phyloP scores from a whole-genome alignment of 305 asterid species.

The Solanum hybrid region DNA sequence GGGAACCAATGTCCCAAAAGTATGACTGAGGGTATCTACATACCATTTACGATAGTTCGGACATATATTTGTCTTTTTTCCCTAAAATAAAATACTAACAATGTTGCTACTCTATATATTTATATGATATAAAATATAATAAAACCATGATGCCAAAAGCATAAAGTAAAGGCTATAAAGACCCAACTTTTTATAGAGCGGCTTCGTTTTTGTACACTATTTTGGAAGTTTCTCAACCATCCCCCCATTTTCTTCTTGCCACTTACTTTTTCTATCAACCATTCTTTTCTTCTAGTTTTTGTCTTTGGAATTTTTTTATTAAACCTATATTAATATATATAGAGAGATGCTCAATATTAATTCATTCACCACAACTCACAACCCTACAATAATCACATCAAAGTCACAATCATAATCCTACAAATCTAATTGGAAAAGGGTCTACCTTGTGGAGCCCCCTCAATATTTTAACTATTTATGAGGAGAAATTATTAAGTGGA shows the following conservation, averaged over 20 bases:
- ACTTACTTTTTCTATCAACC: not conserved
- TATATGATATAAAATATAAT: not conserved
- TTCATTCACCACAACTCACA: not conserved
- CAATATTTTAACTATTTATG: not conserved
- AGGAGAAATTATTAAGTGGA: not conserved
- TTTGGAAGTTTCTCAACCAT: conserved; percentile 11
- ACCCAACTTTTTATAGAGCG: conserved; percentile 17
- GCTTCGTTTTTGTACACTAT: conserved; percentile 41
- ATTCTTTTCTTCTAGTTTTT: not conserved
- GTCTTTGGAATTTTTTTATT: not conserved
- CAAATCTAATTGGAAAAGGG: not conserved
- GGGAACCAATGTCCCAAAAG: too few relatives aligned
- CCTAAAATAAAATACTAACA: not conserved
- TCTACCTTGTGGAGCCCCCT: not conserved
- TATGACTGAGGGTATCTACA: too few relatives aligned
- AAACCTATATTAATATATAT: not conserved
- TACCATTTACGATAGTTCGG: fast-evolving
- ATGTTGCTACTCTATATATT: not conserved
- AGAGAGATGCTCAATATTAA: not conserved
- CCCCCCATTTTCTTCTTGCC: not conserved
- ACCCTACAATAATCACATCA: not conserved
- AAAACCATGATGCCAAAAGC: not conserved
- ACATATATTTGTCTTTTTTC: fast-evolving
- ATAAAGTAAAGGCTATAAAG: not conserved
- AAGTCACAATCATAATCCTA: not conserved